Evolutionary conservation across 495 filamentous ascomycete genomes (phyloP).

Genomic region (Penicillium pulvis): DNA sequence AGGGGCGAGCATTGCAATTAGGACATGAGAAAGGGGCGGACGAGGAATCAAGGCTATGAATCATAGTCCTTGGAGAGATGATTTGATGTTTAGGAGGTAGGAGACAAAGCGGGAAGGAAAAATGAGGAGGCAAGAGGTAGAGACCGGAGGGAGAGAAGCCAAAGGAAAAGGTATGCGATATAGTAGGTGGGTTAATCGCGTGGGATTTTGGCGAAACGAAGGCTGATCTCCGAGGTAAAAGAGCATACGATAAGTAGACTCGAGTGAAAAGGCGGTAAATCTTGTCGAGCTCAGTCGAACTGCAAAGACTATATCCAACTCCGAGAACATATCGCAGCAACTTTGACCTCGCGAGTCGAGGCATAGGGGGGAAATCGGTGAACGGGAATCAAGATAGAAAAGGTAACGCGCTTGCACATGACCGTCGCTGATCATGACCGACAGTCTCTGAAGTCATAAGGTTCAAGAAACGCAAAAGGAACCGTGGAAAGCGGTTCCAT

Average conservation of each 20-base stretch:
- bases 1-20: conserved; percentile 9
- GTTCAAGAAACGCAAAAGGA: conserved; percentile 33
- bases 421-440: conserved; percentile 40
- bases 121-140: conserved; percentile 20
- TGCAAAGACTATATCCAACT: conserved; percentile 8
- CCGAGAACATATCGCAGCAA: conserved; percentile 30
- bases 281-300: neutral
- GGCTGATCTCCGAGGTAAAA: neutral
- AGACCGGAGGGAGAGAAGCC: conserved; percentile 12
- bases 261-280: neutral
- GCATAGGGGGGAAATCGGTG: conserved; percentile 39
- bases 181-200: neutral
- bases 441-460: conserved; percentile 41
- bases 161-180: conserved; percentile 5
- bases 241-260: neutral
- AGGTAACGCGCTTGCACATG: conserved; percentile 42
- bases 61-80: conserved; percentile 1
- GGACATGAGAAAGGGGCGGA: conserved; percentile 6
- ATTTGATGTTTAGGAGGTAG: conserved; percentile 6
- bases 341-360: conserved; percentile 30
- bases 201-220: conserved; percentile 4
- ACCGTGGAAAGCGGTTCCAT: conserved; percentile 20
- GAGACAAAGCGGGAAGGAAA: conserved; percentile 5
- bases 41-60: neutral
- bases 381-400: conserved; percentile 41